A percentile compares a stretch with the other conserved stretches of the same genome.
phyloP scores from a whole-genome alignment of 2,329 filamentous ascomycete species.

The Curvularia verruculosa region DNA sequence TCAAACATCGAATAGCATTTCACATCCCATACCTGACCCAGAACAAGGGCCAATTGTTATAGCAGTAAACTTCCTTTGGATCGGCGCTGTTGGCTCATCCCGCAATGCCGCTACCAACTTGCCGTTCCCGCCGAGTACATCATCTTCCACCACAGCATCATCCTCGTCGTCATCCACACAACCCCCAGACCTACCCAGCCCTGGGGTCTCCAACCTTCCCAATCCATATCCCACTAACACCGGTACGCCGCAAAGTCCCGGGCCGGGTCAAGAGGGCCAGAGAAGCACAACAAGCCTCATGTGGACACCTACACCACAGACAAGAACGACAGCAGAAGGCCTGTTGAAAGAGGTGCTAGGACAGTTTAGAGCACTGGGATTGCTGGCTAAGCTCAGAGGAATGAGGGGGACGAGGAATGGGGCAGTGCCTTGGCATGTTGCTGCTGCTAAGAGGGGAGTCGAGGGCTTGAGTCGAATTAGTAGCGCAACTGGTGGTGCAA shows the following conservation, averaged over 20 bases:
- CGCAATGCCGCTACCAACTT: constrained; percentile 32
- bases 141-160: not conserved
- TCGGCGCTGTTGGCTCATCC: constrained; percentile 49
- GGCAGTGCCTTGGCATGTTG: constrained; percentile 79
- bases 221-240: constrained; percentile 11
- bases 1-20: constrained; percentile 19
- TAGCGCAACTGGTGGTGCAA: not conserved
- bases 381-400: constrained; percentile 70
- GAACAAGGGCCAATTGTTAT: constrained; percentile 44
- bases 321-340: constrained; percentile 58
- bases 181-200: constrained; percentile 31
- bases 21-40: constrained; percentile 30
- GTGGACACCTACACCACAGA: constrained; percentile 44
- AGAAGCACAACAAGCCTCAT: constrained; percentile 37
- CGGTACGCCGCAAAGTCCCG: constrained; percentile 16
- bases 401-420: constrained; percentile 63
- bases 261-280: constrained; percentile 12
- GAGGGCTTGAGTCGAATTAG: constrained; percentile 58
- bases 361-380: constrained; percentile 71
- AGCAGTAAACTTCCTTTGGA: constrained; percentile 55
- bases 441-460: constrained; percentile 71
- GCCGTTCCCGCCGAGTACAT: constrained; percentile 34
- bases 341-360: constrained; percentile 73
- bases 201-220: constrained; percentile 14
- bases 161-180: constrained; percentile 8